phyloP scores from a whole-genome alignment of 768 basidiomycete genomes.

The Rhodotorula diobovata region DNA sequence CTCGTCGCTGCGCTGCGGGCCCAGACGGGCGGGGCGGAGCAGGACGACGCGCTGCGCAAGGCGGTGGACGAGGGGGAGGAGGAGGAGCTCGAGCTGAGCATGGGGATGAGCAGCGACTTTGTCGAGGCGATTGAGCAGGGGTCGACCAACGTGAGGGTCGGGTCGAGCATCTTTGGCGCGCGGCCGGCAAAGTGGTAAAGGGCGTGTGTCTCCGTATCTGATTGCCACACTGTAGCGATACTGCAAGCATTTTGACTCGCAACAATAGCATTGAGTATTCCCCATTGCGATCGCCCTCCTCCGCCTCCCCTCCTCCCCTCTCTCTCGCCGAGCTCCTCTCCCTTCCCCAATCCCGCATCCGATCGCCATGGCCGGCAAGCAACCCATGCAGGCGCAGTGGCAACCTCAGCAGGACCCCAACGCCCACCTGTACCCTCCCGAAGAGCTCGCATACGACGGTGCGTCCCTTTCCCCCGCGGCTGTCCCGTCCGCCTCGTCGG shows the following conservation, averaged over 20 bases:
- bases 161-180: conserved; percentile 80
- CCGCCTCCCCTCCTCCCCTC: no score
- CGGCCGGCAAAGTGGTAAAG: conserved; percentile 46
- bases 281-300: no score
- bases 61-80: conserved; percentile 34
- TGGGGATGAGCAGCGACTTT: conserved; percentile 98
- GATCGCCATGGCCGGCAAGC: not conserved
- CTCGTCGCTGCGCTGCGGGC: conserved; percentile 16
- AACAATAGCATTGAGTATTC: no score
- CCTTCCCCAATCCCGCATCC: not conserved
- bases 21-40: not conserved
- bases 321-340: not conserved
- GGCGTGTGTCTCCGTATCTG: not conserved
- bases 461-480: not conserved
- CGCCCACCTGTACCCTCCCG: not conserved
- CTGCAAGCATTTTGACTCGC: no score
- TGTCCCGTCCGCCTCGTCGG: not conserved
- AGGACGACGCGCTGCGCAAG: not conserved
- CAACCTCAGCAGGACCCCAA: conserved; percentile 2
- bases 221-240: not conserved
- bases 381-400: not conserved
- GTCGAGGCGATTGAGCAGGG: conserved; percentile 77
- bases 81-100: conserved; percentile 52
- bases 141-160: conserved; percentile 82
- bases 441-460: not conserved